phyloP scores from a whole-genome alignment of 2,329 filamentous ascomycete species.

The Neonectria magnoliae region DNA sequence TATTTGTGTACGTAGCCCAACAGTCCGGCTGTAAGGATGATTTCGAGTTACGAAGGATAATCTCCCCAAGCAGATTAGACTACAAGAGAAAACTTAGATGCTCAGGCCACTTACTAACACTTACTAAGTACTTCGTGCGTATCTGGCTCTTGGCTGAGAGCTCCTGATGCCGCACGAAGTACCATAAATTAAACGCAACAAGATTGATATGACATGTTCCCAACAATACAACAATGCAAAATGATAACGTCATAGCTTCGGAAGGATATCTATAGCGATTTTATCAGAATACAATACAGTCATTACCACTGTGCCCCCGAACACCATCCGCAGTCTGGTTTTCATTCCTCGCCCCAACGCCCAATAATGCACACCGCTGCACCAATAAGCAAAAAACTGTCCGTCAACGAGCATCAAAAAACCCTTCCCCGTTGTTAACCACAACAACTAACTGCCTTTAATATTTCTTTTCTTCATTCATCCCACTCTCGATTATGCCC shows the following conservation, averaged over 20 bases:
- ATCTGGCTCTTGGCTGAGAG: background rate
- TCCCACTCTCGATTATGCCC: background rate
- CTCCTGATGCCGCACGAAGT: background rate
- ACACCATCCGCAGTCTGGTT: conserved; percentile 3
- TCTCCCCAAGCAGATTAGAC: background rate
- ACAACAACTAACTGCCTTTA: background rate
- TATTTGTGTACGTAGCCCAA: background rate
- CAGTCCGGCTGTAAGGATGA: background rate
- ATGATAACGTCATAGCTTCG: background rate
- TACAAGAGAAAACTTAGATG: background rate
- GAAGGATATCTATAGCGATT: conserved; percentile 17
- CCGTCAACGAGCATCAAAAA: background rate
- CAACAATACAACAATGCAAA: background rate
- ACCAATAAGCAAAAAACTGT: conserved; percentile 10
- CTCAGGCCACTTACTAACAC: background rate
- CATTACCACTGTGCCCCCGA: conserved; percentile 11
- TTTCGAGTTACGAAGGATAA: background rate
- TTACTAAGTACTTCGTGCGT: too few species aligned
- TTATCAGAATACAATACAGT: conserved; percentile 8
- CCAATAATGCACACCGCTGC: conserved; percentile 14
- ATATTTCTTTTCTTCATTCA: background rate
- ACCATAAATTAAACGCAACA: background rate
- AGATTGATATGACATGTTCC: background rate
- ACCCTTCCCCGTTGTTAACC: background rate
- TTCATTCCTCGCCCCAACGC: conserved; percentile 20